Conservation (phyloP, 306 rosid genomes). For the Quercus aquifolioides region DNA sequence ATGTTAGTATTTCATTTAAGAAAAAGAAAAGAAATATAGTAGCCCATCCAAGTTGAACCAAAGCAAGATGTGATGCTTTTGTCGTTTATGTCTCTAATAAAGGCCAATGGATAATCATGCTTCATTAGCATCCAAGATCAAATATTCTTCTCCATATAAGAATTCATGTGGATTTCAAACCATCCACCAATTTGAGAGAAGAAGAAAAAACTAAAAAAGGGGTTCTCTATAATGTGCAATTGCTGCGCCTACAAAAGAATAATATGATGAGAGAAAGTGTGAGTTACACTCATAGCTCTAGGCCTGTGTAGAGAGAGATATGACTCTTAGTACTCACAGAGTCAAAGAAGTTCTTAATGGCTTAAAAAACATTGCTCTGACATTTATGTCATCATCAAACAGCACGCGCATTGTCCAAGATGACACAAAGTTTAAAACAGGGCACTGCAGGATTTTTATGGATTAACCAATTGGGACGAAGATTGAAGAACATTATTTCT, state of each 20-base stretch:
- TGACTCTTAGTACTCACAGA: neutral
- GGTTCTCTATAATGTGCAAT: constrained; percentile 13
- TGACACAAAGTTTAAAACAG: constrained; percentile 18
- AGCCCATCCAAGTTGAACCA: neutral
- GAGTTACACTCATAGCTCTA: no score
- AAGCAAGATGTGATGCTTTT: constrained; percentile 17
- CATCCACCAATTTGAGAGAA: constrained; percentile 4
- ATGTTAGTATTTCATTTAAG: no score
- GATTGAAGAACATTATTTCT: no score
- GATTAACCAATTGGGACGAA: neutral
- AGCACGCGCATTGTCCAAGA: constrained; percentile 50
- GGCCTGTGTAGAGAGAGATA: neutral
- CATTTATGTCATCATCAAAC: constrained; percentile 51
- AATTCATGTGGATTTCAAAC: constrained; percentile 8
- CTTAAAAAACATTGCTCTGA: constrained; percentile 39
- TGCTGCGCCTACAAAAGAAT: neutral
- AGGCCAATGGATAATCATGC: constrained; percentile 23
- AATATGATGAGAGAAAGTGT: neutral
- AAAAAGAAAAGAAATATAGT: neutral
- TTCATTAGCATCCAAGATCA: constrained; percentile 36
- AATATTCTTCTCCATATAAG: neutral
- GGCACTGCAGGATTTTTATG: constrained; percentile 11
- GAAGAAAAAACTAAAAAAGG: neutral
- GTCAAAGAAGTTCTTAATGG: constrained; percentile 45
- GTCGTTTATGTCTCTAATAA: constrained; percentile 1